phyloP scores from a whole-genome alignment of 2,329 filamentous ascomycete genomes.

The Tolypocladium tropicale region DNA sequence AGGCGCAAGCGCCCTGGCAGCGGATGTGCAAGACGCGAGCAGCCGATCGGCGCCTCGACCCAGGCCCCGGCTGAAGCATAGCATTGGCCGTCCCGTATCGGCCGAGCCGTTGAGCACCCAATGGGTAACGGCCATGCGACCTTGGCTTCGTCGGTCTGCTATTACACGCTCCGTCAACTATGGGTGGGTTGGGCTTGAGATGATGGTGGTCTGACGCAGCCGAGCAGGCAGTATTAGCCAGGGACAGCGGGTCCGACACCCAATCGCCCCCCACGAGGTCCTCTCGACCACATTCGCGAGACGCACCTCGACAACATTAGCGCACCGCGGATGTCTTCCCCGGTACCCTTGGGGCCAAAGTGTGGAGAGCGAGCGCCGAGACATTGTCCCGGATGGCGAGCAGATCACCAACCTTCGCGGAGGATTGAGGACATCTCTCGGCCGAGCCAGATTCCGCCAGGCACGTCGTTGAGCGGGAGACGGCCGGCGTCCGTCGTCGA shows the following conservation, averaged over 20 bases:
- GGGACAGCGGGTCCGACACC: background rate
- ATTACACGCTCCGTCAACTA: background rate
- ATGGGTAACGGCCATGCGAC: background rate
- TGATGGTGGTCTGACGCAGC: conserved; percentile 1
- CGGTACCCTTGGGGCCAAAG: conserved; percentile 1
- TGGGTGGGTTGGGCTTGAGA: background rate
- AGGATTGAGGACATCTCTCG: conserved; percentile 1
- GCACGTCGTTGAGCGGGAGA: background rate
- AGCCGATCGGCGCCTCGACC: background rate
- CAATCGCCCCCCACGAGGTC: background rate
- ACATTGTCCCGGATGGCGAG: background rate
- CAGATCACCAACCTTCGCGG: background rate
- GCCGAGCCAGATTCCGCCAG: conserved; percentile 1
- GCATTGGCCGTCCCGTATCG: background rate
- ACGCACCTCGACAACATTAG: conserved; percentile 5
- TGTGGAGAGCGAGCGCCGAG: conserved; percentile 1
- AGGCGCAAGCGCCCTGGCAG: background rate
- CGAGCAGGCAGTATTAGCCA: background rate
- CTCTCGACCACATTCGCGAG: background rate
- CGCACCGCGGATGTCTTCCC: conserved; percentile 6
- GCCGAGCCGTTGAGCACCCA: background rate
- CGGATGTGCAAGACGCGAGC: background rate
- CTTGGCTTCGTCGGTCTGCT: background rate
- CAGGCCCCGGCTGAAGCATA: background rate
- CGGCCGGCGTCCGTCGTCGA: background rate